Base-by-base conservation (phyloP, 257 asterid genomes). In the Solanum sejunctum region DNA sequence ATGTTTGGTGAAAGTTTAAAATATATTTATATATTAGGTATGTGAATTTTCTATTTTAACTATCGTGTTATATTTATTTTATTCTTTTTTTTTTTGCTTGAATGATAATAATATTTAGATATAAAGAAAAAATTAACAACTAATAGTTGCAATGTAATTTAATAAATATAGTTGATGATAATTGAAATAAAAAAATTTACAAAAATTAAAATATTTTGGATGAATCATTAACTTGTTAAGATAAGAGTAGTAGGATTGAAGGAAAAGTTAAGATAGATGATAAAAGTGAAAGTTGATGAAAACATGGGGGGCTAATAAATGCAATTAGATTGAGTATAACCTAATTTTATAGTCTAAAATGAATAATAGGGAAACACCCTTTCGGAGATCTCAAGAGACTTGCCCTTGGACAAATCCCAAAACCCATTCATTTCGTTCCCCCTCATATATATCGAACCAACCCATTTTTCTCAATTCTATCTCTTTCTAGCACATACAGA, bases 331-430 rank as follows among this genome's bases (percentile, higher is more conserved):
- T 17, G 8, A 17, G 10, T 12, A 69, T 69, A 32, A 69, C 78
- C 16, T 39, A 69, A 39, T 39, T 69, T 45, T 45, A 45, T 36
- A 69, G 1, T 32, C 39, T 32, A 32, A 17, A 16, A 58, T 57
- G 26, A 32, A n/a, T n/a, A n/a, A n/a, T n/a, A n/a, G n/a, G n/a
- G n/a, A 26, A 80, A 85, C 95, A 90, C 88, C 98, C 97, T 90
- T 92, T 94, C 97, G 95, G 96, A 92, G 95, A 89, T 94, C 87
- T 89, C 99, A 92, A 92, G 97, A 78, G 98, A 75, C 90, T 88
- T 82, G 39, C 80, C 89, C 90, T 90, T 93, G 95, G 93, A 73
- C 93, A 85, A 82, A 72, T 91, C 95, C 98, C 73, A 90, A 92
- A 20, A 16, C 55, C 55, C 20, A 26, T 8, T 7, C 12, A 58